Evolutionary conservation across 2,329 filamentous ascomycete species (phyloP), one percentile per base, ranked within the genome.

Genomic region (Elsinoe perseae): DNA sequence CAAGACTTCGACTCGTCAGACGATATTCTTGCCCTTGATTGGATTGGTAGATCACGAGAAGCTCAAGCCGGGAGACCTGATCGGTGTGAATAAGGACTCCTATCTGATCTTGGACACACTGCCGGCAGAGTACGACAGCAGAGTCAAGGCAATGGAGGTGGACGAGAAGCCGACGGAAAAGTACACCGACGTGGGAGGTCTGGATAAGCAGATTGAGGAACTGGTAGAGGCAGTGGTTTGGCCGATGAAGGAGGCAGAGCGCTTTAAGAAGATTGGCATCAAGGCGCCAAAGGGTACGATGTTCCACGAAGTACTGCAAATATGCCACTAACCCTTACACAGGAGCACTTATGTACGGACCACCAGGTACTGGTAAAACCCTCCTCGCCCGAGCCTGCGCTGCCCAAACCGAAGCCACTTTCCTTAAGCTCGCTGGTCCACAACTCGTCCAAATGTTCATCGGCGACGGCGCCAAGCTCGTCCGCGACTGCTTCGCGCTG

Each of bases 361-460:
- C 89, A 58, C 89, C 89, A 1, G 89, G 89, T 71, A 95, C 89
- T 14, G 89, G 89, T 68, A 95, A 95, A 76, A 95, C 89, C 1
- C 83, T 95, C 1, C 82, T 98, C 59, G 93, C 93, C 61, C 85
- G 93, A 77, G 93, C 93, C 59, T 98, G 93, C 71, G 93, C 93
- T 4, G 93, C 93, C 50, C 93, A 98, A 75, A 97, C 93, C 59
- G 93, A 98, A 64, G 93, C 93, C 61, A 98, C 93, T 21, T 98
- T 98, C 80, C 84, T 98, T 69, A 98, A 98, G 75, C 87, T 98
- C 57, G 93, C 93, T 59, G 93, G 93, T 52, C 93, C 95, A 4
- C 93, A 98, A 74, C 83, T 98, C 36, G 93, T 98, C 27, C 93
- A 98, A 72, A 98, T 97, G 93, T 98, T 97, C 72, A 98, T 98